These are phyloP conservation scores for Rhynchosporium agropyri DNA, from an alignment of 2,329 filamentous ascomycete genomes.

Conservation along the genomic window DNA sequence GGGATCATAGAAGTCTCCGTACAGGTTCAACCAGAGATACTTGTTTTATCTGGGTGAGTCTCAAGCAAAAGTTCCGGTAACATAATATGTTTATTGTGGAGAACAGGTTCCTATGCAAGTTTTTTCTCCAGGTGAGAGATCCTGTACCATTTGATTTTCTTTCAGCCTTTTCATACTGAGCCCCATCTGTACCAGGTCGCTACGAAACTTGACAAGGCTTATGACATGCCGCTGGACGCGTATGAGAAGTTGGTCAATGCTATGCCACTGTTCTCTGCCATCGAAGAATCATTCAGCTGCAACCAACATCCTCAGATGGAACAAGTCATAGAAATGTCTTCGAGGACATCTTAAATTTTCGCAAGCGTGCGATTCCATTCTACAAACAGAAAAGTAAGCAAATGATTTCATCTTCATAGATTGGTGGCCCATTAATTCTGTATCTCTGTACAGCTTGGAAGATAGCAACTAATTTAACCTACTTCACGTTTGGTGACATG, in stretches of 20 bases:
- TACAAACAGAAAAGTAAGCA: constrained; percentile 24
- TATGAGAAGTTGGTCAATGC: constrained; percentile 43
- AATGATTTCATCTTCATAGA: background rate
- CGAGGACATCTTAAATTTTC: constrained; percentile 43
- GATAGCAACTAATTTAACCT: constrained; percentile 32
- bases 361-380: constrained; percentile 38
- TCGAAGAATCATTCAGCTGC: constrained; percentile 37
- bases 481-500: constrained; percentile 39
- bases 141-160: background rate
- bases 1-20: constrained; percentile 23
- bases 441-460: constrained; percentile 13
- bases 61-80: background rate
- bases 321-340: constrained; percentile 40
- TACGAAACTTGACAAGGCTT: constrained; percentile 38
- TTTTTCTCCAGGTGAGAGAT: constrained; percentile 39
- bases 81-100: background rate
- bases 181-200: constrained; percentile 29
- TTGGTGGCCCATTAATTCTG: background rate
- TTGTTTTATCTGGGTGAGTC: constrained; percentile 19
- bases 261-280: constrained; percentile 39
- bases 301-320: constrained; percentile 33
- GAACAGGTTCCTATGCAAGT: constrained; percentile 41
- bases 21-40: constrained; percentile 16
- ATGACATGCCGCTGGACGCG: constrained; percentile 41
- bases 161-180: background rate